phyloP scores from a whole-genome alignment of 1,139 yeast genomes.

The Lodderomyces pseudojiufengensis region DNA sequence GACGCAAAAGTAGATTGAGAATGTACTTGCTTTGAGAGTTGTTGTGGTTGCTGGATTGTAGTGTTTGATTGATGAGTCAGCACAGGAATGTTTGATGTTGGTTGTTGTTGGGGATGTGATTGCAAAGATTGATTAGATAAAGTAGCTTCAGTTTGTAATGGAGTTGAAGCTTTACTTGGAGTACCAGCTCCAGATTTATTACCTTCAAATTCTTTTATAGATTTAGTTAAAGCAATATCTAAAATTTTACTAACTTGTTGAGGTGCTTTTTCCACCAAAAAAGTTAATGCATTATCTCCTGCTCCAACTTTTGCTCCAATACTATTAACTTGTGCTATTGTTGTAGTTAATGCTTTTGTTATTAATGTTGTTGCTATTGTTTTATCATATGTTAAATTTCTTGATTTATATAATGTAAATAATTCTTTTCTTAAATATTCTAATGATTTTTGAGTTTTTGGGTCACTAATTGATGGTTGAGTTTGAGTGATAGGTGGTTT shows the following conservation, averaged over 20 bases:
- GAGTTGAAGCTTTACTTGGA: slow-evolving; percentile 28
- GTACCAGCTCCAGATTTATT: slow-evolving; percentile 11
- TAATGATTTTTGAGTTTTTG: slow-evolving; percentile 51
- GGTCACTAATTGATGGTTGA: slow-evolving; percentile 42
- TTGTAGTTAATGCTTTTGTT: slow-evolving; percentile 91
- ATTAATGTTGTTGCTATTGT: slow-evolving; percentile 74
- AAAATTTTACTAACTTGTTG: slow-evolving; percentile 79
- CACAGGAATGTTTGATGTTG: too few species aligned
- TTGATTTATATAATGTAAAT: slow-evolving; percentile 63
- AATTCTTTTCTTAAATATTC: slow-evolving; percentile 70
- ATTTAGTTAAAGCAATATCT: slow-evolving; percentile 79
- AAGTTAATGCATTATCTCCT: slow-evolving; percentile 73
- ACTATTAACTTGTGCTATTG: slow-evolving; percentile 84
- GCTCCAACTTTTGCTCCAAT: slow-evolving; percentile 85
- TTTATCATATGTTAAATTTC: slow-evolving; percentile 62
- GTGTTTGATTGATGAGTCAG: slow-evolving; percentile 2
- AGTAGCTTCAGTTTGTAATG: slow-evolving; percentile 19
- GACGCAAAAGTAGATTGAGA: too few species aligned
- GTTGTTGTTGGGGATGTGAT: not conserved
- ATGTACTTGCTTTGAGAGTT: too few species aligned
- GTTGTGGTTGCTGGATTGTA: slow-evolving; percentile 1
- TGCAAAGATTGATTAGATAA: not conserved
- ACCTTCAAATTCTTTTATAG: slow-evolving; percentile 55
- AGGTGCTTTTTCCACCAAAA: slow-evolving; percentile 83
- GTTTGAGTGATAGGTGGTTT: not conserved